A percentile compares a stretch with the other conserved stretches of the same genome.
Conservation (phyloP, 768 basidiomycete species). For the Chiua virens region DNA sequence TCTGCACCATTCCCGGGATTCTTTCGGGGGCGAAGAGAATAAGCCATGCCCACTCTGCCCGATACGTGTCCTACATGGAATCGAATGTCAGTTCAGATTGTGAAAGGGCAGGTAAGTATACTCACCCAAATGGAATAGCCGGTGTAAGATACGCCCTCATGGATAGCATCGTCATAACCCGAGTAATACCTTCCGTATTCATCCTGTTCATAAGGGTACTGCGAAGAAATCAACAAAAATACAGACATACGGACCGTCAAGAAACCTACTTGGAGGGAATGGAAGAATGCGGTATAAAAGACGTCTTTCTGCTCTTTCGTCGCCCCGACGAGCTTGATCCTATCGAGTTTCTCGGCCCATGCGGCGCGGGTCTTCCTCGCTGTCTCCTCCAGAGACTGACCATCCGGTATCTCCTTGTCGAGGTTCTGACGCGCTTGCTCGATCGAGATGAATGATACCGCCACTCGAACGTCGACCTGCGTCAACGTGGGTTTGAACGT, state of each 20-base stretch:
- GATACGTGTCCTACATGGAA: conserved; percentile 66
- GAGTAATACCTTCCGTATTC: conserved; percentile 73
- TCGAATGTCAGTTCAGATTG: background rate
- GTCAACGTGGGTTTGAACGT: conserved; percentile 36
- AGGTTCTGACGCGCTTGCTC: conserved; percentile 60
- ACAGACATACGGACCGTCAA: background rate
- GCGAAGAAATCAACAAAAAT: conserved; percentile 5
- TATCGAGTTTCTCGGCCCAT: conserved; percentile 60
- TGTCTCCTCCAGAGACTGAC: conserved; percentile 50
- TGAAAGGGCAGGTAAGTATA: background rate
- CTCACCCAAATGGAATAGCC: conserved; percentile 80
- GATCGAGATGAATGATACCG: conserved; percentile 73
- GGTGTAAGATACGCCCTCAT: conserved; percentile 68
- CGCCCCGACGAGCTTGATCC: conserved; percentile 50
- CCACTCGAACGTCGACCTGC: conserved; percentile 55
- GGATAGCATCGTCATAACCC: conserved; percentile 67
- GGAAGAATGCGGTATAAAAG: conserved; percentile 65
- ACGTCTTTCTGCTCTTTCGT: conserved; percentile 45
- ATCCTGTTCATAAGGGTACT: conserved; percentile 78
- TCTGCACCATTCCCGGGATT: conserved; percentile 71
- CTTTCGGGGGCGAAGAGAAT: conserved; percentile 76
- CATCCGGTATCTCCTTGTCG: conserved; percentile 49
- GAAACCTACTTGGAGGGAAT: conserved; percentile 52
- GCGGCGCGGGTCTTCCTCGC: conserved; percentile 44
- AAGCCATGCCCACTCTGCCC: conserved; percentile 78